Percentiles rank a stretch among this genome's conserved stretches.
These are phyloP conservation scores for Harringtonia aguacate DNA, from an alignment of 2,329 filamentous ascomycete species.

Conservation along the genomic window DNA sequence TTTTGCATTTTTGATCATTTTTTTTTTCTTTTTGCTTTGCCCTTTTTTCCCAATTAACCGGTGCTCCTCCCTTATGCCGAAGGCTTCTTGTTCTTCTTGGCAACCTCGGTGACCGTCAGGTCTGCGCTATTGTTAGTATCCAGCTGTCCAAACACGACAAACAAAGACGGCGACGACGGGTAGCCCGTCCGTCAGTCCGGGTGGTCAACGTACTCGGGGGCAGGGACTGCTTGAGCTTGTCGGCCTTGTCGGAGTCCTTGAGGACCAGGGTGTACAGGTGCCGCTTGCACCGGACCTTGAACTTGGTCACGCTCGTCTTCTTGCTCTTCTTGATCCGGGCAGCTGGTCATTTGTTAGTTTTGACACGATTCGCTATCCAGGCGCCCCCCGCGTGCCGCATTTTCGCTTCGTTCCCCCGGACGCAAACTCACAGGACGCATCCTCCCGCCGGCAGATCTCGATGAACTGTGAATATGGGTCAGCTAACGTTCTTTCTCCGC, in stretches of 20 bases:
- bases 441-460: conserved; percentile 99
- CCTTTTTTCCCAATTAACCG: conserved; percentile 5
- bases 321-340: conserved; percentile 95
- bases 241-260: conserved; percentile 98
- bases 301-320: conserved; percentile 90
- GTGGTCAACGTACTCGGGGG: conserved; percentile 72
- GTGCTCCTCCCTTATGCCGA: conserved; percentile 24
- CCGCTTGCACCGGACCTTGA: conserved; percentile 98
- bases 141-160: neutral
- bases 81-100: conserved; percentile 51
- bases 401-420: no score
- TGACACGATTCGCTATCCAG: no score
- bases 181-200: no score
- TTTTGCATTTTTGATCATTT: conserved; percentile 3
- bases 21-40: conserved; percentile 9
- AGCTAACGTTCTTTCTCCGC: neutral
- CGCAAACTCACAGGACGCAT: conserved; percentile 84
- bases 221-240: conserved; percentile 99
- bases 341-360: conserved; percentile 39
- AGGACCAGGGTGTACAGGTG: conserved; percentile 97
- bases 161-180: no score
- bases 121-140: conserved; percentile 20
- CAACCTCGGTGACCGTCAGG: conserved; percentile 43
- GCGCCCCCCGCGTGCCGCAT: no score
- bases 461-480: conserved; percentile 60